A percentile compares a stretch with the other conserved stretches of the same genome.
phyloP scores from a whole-genome alignment of 306 rosid species.

The Styphnolobium japonicum region DNA sequence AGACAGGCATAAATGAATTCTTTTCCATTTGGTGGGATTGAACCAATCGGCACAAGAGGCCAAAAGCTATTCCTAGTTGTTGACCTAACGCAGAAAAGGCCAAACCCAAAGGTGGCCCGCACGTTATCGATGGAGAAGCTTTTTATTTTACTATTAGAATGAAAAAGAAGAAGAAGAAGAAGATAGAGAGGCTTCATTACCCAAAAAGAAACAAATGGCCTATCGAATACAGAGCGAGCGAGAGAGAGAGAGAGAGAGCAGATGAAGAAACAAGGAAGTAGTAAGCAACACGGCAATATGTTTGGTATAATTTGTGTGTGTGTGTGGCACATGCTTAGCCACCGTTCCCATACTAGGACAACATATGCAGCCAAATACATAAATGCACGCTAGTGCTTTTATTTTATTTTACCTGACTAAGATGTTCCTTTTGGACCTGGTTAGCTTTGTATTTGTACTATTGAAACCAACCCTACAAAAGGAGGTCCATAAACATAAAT shows the following conservation, averaged over 20 bases:
- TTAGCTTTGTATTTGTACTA: slow-evolving; percentile 13
- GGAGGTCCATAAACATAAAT: not conserved
- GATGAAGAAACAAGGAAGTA: slow-evolving; percentile 22
- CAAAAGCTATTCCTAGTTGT: slow-evolving; percentile 70
- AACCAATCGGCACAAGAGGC: slow-evolving; percentile 48
- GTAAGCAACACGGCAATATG: slow-evolving; percentile 57
- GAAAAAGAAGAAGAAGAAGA: not conserved
- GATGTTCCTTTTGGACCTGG: not conserved
- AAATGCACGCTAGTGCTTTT: slow-evolving; percentile 44
- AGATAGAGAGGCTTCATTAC: not conserved
- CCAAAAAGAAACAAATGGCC: slow-evolving; percentile 22
- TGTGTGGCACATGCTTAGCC: slow-evolving; percentile 71
- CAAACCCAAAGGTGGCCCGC: slow-evolving; percentile 60
- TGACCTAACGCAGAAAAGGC: slow-evolving; percentile 63
- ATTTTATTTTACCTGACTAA: not conserved
- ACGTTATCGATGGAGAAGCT: slow-evolving; percentile 22
- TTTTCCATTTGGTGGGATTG: slow-evolving; percentile 42
- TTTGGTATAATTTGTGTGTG: slow-evolving; percentile 34
- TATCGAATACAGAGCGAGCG: not conserved
- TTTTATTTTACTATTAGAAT: not conserved
- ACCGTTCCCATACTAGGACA: slow-evolving; percentile 36
- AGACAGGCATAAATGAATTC: not conserved
- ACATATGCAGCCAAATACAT: slow-evolving; percentile 43
- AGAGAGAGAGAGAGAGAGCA: not conserved
- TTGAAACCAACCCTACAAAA: slow-evolving; percentile 12